These are phyloP conservation scores for Bipolaris bicolor DNA, from an alignment of 2,329 filamentous ascomycete species.

Conservation along the genomic window DNA sequence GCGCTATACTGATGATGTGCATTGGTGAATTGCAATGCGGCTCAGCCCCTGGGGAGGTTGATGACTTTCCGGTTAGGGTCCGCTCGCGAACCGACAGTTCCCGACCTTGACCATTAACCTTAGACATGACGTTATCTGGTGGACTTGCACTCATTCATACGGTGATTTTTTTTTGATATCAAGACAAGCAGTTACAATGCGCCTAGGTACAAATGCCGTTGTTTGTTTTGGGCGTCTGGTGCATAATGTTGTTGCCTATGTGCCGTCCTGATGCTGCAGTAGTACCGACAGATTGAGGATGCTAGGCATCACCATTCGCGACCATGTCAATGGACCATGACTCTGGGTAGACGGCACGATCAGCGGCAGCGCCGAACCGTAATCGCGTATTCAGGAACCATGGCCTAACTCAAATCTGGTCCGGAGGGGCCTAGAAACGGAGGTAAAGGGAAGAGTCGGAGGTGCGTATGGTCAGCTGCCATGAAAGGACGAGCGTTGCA, in stretches of 20 bases:
- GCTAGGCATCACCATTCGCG: slow-evolving; percentile 42
- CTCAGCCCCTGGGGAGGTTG: slow-evolving; percentile 29
- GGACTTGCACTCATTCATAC: slow-evolving; percentile 8
- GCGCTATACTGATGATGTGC: slow-evolving; percentile 32
- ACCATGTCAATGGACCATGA: slow-evolving; percentile 32
- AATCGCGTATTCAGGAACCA: slow-evolving; percentile 22
- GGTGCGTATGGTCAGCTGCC: slow-evolving; percentile 39
- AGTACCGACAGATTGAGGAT: slow-evolving; percentile 22
- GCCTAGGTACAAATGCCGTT: not conserved
- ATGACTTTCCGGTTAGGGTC: slow-evolving; percentile 23
- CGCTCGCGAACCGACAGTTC: slow-evolving; percentile 20
- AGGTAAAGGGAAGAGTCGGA: slow-evolving; percentile 37
- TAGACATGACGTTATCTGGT: slow-evolving; percentile 1
- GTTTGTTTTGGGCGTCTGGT: slow-evolving; percentile 6
- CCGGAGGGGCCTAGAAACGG: slow-evolving; percentile 36
- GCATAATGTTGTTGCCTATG: slow-evolving; percentile 20
- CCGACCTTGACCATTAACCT: slow-evolving; percentile 13
- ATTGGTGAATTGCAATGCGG: slow-evolving; percentile 21
- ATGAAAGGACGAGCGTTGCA: slow-evolving; percentile 30
- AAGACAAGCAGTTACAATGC: slow-evolving; percentile 3
- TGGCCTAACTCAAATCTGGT: slow-evolving; percentile 31
- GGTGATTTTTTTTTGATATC: not conserved
- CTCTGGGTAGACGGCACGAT: slow-evolving; percentile 26
- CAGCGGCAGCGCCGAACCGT: slow-evolving; percentile 24
- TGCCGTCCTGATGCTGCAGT: slow-evolving; percentile 7